Conservation (phyloP, 2,329 filamentous ascomycete genomes). For the Coleophoma eucalyptorum region DNA sequence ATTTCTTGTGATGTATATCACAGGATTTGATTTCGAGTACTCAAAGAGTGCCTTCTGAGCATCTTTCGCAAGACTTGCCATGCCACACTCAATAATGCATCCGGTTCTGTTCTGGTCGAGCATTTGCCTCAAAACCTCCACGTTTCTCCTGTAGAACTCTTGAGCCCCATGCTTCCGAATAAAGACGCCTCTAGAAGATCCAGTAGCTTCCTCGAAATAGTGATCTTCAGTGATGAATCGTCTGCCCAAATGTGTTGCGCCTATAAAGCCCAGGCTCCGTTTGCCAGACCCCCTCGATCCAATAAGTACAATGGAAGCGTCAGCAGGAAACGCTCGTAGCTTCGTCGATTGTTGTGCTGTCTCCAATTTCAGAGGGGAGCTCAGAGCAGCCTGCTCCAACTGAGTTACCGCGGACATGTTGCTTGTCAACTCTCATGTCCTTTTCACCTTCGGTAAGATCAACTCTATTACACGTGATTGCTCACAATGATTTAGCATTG, state of each 20-base stretch:
- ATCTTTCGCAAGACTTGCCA: conserved; percentile 47
- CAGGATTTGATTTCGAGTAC: conserved; percentile 61
- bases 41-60: conserved; percentile 52
- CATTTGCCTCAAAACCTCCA: conserved; percentile 55
- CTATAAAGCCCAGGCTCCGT: conserved; percentile 71
- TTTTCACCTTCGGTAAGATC: not conserved
- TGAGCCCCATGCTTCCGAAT: conserved; percentile 57
- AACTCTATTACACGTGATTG: conserved; percentile 3
- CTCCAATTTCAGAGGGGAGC: conserved; percentile 14
- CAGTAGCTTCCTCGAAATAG: conserved; percentile 61
- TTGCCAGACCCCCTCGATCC: conserved; percentile 74
- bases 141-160: conserved; percentile 61
- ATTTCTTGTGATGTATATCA: conserved; percentile 68
- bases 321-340: conserved; percentile 24
- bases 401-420: conserved; percentile 23
- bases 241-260: conserved; percentile 65
- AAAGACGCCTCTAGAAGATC: conserved; percentile 58
- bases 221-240: conserved; percentile 67
- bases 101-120: conserved; percentile 55
- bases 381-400: conserved; percentile 10
- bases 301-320: conserved; percentile 69
- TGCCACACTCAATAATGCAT: conserved; percentile 65
- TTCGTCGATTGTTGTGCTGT: conserved; percentile 13
- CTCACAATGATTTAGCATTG: not conserved
- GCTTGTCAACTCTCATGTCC: not conserved